Conservation (phyloP, 2,329 filamentous ascomycete species). For the Colletotrichum neosansevieriae region DNA sequence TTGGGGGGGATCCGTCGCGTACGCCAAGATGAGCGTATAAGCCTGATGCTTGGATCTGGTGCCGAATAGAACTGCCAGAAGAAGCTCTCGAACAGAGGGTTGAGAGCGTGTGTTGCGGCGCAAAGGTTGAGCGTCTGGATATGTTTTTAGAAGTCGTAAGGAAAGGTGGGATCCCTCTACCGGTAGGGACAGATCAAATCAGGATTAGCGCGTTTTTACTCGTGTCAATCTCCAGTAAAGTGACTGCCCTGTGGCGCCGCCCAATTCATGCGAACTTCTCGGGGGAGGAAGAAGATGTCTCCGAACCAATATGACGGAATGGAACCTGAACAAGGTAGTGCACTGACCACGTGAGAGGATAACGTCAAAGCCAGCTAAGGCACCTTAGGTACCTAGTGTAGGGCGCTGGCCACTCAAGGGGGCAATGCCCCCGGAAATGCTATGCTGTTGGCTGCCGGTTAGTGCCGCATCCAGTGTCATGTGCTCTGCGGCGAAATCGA, state of each 20-base stretch:
- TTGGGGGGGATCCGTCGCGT: constrained; percentile 35
- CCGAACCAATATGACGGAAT: constrained; percentile 16
- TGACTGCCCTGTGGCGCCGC: background rate
- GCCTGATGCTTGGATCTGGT: constrained; percentile 33
- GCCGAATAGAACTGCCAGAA: background rate
- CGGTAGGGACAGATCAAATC: constrained; percentile 37
- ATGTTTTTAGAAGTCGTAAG: constrained; percentile 38
- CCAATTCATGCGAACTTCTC: background rate
- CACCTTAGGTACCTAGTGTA: background rate
- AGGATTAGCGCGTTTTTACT: constrained; percentile 36
- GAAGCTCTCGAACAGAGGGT: constrained; percentile 8
- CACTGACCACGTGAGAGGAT: constrained; percentile 33
- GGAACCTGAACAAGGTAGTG: constrained; percentile 6
- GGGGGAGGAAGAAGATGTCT: constrained; percentile 12
- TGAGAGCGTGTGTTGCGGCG: constrained; percentile 24
- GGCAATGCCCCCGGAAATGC: background rate
- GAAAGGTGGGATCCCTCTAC: constrained; percentile 40
- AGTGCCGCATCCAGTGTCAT: constrained; percentile 36
- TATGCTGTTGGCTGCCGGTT: constrained; percentile 19
- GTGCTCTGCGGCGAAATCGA: constrained; percentile 27
- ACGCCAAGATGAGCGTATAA: constrained; percentile 6
- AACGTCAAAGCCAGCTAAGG: constrained; percentile 35
- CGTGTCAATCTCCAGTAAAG: constrained; percentile 32
- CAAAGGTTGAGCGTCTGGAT: constrained; percentile 25
- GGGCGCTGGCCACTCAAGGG: background rate